A percentile compares a stretch with the other conserved stretches of the same genome.
Conservation (phyloP, 164 flowering plant species). For the Umbilicus rupestris region DNA sequence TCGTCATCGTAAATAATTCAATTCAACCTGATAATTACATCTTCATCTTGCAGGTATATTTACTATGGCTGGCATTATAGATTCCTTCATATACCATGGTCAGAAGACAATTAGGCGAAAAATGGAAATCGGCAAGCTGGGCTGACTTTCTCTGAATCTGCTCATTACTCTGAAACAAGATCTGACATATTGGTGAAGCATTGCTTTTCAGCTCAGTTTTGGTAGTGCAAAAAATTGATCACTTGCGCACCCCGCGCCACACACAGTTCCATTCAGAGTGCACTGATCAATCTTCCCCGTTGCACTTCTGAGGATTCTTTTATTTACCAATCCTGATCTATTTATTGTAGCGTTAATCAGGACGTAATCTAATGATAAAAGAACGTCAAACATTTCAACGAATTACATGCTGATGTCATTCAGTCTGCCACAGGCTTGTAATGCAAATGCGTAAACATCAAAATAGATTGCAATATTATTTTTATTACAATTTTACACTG, state of each 20-base stretch:
- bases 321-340: background rate
- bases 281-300: background rate
- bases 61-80: constrained; percentile 60
- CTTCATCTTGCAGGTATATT: constrained; percentile 40
- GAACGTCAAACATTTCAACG: no score
- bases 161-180: background rate
- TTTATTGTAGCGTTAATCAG: no score
- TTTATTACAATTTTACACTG: no score
- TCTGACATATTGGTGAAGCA: background rate
- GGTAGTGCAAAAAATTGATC: no score
- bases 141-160: constrained; percentile 14
- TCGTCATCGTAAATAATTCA: no score
- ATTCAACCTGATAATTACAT: background rate
- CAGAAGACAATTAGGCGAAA: constrained; percentile 57
- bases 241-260: background rate
- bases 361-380: no score
- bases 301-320: background rate
- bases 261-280: background rate
- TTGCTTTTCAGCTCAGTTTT: background rate
- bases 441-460: no score
- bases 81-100: constrained; percentile 60
- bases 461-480: no score
- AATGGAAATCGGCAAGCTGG: constrained; percentile 48
- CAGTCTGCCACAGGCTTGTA: no score
- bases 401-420: no score